A percentile compares a stretch with the other conserved stretches of the same genome.
phyloP scores from a whole-genome alignment of 306 rosid genomes.

The Parietaria judaica region DNA sequence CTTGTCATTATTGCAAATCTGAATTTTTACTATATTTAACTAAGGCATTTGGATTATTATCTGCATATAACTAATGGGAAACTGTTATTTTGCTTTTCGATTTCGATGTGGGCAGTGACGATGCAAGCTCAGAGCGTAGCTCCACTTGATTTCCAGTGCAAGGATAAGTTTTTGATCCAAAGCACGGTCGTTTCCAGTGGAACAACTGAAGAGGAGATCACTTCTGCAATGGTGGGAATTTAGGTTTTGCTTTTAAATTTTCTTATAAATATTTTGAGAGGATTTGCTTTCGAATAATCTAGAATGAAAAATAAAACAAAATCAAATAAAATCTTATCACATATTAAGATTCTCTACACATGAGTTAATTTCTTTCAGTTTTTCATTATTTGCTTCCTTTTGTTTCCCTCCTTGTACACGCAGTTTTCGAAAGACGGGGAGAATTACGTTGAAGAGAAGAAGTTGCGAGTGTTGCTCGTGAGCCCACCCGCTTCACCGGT shows the following conservation, averaged over 20 bases:
- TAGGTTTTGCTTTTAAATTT: constrained; percentile 6
- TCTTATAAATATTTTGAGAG: background rate
- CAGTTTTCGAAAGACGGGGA: constrained; percentile 74
- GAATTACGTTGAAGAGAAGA: constrained; percentile 68
- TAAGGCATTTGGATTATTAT: background rate
- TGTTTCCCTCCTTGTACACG: background rate
- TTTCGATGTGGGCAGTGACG: constrained; percentile 53
- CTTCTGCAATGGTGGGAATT: constrained; percentile 53
- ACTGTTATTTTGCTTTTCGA: constrained; percentile 7
- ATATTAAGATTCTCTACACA: too few species aligned
- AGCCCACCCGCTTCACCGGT: constrained; percentile 61
- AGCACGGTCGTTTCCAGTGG: constrained; percentile 56
- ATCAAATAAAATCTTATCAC: too few species aligned
- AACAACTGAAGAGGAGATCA: constrained; percentile 57
- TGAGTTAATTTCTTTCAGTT: constrained; percentile 6
- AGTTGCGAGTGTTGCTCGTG: constrained; percentile 58
- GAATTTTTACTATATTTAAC: background rate
- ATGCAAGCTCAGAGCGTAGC: constrained; percentile 84
- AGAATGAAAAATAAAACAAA: too few species aligned
- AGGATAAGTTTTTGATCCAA: constrained; percentile 87
- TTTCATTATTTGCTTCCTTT: constrained; percentile 7
- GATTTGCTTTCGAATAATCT: background rate
- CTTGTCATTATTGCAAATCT: constrained; percentile 1
- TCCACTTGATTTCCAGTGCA: constrained; percentile 73
- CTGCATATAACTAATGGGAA: background rate